Evolutionary conservation across 768 basidiomycete species (phyloP).

Genomic region (Suillus subluteus): DNA sequence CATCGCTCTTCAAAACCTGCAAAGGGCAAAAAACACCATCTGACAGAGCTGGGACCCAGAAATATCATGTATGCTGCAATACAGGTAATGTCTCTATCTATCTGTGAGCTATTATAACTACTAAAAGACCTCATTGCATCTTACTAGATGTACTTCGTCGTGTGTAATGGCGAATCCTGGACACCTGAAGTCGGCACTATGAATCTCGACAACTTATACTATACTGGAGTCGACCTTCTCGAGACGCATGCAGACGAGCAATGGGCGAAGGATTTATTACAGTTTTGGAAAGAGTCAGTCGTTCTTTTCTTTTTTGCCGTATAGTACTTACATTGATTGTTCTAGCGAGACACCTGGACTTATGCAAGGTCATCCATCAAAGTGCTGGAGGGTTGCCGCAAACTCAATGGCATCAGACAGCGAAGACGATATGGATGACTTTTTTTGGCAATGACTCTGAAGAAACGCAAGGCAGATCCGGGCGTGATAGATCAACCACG

Average conservation of each 20-base stretch:
- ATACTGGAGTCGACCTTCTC: not conserved
- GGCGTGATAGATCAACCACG: no score
- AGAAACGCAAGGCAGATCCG: not conserved
- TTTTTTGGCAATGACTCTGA: not conserved
- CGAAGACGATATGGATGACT: conserved; percentile 6
- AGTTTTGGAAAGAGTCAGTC: conserved; percentile 9
- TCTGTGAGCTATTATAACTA: not conserved
- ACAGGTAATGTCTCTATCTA: conserved; percentile 2
- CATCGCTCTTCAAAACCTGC: conserved; percentile 1
- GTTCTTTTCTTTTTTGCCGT: not conserved
- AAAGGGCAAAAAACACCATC: conserved; percentile 3
- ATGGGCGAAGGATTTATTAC: conserved; percentile 6
- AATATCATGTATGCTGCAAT: conserved; percentile 13
- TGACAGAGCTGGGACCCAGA: not conserved
- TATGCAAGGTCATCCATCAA: not conserved
- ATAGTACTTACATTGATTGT: no score
- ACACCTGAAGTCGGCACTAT: not conserved
- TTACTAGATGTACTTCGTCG: conserved; percentile 3
- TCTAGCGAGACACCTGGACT: conserved; percentile 5
- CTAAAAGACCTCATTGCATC: not conserved
- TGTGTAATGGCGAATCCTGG: conserved; percentile 1
- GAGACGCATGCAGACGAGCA: not conserved
- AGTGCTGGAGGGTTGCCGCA: not conserved
- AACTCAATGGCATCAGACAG: not conserved
- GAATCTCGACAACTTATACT: conserved; percentile 6